Evolutionary conservation across 805 yeast species (phyloP), one percentile per base, ranked within the genome.

Genomic region (Candida sphagnicola): DNA sequence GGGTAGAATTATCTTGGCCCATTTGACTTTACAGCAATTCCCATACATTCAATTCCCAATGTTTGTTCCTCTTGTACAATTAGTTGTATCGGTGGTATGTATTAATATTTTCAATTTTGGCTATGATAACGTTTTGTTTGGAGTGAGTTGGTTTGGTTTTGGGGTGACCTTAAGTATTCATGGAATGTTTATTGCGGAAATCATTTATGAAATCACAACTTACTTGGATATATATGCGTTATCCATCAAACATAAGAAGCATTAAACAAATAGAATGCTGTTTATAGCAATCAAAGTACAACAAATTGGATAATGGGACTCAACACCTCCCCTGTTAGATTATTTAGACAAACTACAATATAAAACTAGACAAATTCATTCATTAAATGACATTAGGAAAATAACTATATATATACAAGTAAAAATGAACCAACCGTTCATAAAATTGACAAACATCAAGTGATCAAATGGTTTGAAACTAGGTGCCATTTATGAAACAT

Each of bases 1-100:
- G n/a, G 97, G 97, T 4, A 77, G 93, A 56, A 87, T 90, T 45
- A 90, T 90, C 52, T 70, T 83, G 40, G 90, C 87, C 2, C 98
- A 90, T 59, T 75, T 91, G 48, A 86, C 96, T 1, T 64, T 74
- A 36, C 95, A 85, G 58, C 62, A 67, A 11, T 89, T 85, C 70
- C 97, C 98, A 34, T 62, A 69, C 56, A 51, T 75, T 46, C 85
- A 87, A 36, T 70, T 85, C 21, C 85, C 95, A 31, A 77, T 80
- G 69, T 70, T 77, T 26, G 69, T 87, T 42, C 85, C 96, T 49
- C 4, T 67, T 18, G 45, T 61, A 16, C 80, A 88, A 64, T 46
- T 72, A 36, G 28, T 63, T 3, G 18, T 61, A 1, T 56, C 71
- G 28, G 45, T 48, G 32, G 6, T 21, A 21, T 10, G 6, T 21